phyloP scores from a whole-genome alignment of 164 flowering plant genomes.

The Akebia trifoliata region DNA sequence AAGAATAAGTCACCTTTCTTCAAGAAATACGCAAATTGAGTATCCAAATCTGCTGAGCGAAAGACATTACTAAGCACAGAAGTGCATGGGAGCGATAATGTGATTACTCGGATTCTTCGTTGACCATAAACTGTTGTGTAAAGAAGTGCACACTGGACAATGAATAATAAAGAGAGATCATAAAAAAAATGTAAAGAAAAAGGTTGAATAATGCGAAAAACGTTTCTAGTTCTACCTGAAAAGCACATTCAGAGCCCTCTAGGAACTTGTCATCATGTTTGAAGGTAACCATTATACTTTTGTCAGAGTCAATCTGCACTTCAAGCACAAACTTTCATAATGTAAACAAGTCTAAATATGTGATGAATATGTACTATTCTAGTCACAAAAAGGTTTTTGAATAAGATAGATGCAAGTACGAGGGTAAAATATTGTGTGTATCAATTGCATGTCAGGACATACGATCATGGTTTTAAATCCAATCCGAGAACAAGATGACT shows the following conservation, averaged over 20 bases:
- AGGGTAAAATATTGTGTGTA: no score
- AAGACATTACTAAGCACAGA: constrained; percentile 76
- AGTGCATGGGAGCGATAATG: constrained; percentile 86
- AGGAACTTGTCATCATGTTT: constrained; percentile 87
- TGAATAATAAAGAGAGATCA: neutral
- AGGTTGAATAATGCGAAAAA: neutral
- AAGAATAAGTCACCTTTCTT: constrained; percentile 69
- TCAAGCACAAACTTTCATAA: constrained; percentile 2
- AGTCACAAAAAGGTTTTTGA: no score
- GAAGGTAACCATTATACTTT: constrained; percentile 75
- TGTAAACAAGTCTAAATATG: neutral
- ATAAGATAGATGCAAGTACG: no score
- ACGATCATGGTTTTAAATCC: no score
- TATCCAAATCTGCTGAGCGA: constrained; percentile 91
- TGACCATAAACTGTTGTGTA: constrained; percentile 94
- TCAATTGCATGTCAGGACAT: no score
- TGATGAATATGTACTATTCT: neutral
- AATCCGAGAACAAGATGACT: no score
- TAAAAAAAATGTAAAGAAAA: neutral
- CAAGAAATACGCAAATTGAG: constrained; percentile 78
- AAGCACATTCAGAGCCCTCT: constrained; percentile 82
- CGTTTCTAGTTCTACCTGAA: constrained; percentile 53
- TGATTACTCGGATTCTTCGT: constrained; percentile 94
- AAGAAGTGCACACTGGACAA: constrained; percentile 90
- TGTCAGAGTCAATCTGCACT: constrained; percentile 94